phyloP scores from a whole-genome alignment of 345 rosid species.

The Durio zibethinus region DNA sequence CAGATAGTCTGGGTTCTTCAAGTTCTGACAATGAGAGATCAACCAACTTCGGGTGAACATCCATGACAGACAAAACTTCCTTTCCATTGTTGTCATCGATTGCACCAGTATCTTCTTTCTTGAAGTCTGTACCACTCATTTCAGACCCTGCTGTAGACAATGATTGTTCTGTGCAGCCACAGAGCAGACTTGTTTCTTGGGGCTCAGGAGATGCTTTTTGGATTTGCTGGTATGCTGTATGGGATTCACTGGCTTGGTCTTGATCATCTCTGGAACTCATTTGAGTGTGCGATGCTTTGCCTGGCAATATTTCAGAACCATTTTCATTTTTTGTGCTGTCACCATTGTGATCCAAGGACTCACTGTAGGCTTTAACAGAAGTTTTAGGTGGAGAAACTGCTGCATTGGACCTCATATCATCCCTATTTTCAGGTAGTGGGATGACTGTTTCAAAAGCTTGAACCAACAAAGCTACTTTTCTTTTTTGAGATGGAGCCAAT shows the following conservation, averaged over 20 bases:
- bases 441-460: conserved; percentile 84
- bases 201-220: conserved; percentile 8
- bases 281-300: conserved; percentile 12
- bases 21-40: not conserved
- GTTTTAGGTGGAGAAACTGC: conserved; percentile 34
- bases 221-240: conserved; percentile 8
- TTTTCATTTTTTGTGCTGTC: conserved; percentile 20
- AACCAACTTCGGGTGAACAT: conserved; percentile 5
- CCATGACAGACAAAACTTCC: conserved; percentile 3
- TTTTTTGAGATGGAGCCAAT: conserved; percentile 69
- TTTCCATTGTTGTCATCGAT: conserved; percentile 13
- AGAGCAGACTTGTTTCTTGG: conserved; percentile 11
- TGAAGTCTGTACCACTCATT: conserved; percentile 9
- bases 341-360: conserved; percentile 20
- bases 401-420: conserved; percentile 20
- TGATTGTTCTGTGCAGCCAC: not conserved
- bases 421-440: conserved; percentile 42
- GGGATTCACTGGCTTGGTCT: conserved; percentile 14
- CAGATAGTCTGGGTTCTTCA: conserved; percentile 4
- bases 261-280: conserved; percentile 12
- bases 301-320: conserved; percentile 13
- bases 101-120: conserved; percentile 25
- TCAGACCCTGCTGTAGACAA: conserved; percentile 1
- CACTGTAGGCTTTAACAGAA: conserved; percentile 32
- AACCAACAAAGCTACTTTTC: conserved; percentile 85